Conservation (phyloP, 495 filamentous ascomycete species). For the Glarea lozoyensis region DNA sequence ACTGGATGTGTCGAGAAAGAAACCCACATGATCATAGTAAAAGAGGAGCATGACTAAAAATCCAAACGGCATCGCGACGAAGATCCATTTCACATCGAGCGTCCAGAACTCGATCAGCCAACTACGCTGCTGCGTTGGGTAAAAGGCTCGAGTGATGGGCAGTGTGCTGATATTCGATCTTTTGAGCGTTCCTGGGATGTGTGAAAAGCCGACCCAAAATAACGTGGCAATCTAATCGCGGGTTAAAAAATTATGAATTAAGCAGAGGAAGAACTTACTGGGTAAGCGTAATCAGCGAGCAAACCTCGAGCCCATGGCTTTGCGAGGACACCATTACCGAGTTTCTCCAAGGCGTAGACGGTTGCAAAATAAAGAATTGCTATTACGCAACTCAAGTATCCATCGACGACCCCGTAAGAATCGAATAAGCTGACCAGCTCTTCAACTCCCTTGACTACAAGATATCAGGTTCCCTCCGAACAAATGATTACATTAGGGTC, state of each 20-base stretch:
- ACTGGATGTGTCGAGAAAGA: background rate
- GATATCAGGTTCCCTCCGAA: background rate
- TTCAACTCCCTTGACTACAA: background rate
- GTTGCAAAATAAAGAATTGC: background rate
- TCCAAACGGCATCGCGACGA: background rate
- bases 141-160: background rate
- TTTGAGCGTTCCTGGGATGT: background rate
- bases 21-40: background rate
- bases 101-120: background rate
- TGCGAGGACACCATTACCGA: background rate
- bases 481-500: background rate
- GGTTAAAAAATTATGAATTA: background rate
- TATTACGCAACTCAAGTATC: background rate
- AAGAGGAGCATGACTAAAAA: background rate
- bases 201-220: background rate
- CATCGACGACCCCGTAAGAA: background rate
- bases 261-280: background rate
- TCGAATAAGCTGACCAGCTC: background rate
- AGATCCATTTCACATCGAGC: background rate
- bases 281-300: background rate
- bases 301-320: background rate
- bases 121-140: background rate
- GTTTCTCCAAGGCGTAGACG: background rate
- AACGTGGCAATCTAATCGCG: background rate
- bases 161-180: background rate